phyloP scores from a whole-genome alignment of 331 rosid species.

The Acacia pycnantha region DNA sequence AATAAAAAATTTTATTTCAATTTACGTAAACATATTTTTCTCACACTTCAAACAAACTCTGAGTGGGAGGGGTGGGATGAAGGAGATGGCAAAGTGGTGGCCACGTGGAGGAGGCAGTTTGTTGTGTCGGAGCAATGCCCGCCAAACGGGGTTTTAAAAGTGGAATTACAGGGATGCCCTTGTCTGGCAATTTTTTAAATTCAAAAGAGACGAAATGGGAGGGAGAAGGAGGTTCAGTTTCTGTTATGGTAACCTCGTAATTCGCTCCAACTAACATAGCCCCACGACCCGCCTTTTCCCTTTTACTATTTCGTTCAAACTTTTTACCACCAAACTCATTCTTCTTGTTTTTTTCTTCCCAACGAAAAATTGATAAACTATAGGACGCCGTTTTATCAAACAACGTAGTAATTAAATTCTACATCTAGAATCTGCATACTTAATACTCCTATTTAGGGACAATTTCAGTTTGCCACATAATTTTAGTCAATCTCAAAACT shows the following conservation, averaged over 20 bases:
- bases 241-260: not conserved
- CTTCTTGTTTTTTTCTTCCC: no score
- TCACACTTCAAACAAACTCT: no score
- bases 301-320: not conserved
- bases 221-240: not conserved
- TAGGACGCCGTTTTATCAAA: no score
- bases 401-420: no score
- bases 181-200: not conserved
- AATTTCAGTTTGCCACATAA: no score
- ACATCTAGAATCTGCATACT: no score
- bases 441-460: no score
- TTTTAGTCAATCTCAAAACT: fast-evolving
- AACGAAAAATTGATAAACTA: no score
- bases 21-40: no score
- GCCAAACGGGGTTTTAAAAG: not conserved
- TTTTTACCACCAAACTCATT: not conserved
- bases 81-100: not conserved
- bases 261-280: not conserved
- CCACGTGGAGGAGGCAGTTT: not conserved
- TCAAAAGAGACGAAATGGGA: not conserved
- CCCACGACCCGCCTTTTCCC: not conserved
- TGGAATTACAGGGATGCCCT: not conserved
- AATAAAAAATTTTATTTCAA: no score
- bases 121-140: not conserved
- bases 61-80: not conserved